These are phyloP conservation scores for Fragaria nilgerrensis DNA, from an alignment of 306 rosid species.

Conservation along the genomic window DNA sequence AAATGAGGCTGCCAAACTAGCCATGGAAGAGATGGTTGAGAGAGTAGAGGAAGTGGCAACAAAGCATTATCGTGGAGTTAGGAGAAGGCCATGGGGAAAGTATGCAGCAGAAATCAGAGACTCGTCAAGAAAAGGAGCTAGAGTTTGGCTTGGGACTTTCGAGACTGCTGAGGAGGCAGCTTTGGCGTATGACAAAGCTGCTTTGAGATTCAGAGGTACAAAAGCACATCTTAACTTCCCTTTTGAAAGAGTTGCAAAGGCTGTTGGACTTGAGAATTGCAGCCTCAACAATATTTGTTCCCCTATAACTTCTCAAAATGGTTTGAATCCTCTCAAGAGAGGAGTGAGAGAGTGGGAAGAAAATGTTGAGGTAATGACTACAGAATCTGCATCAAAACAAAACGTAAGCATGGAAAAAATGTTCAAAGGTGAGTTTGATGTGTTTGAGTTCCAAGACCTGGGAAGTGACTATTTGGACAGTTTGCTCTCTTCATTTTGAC, in stretches of 20 bases:
- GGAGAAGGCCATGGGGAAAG: slow-evolving; percentile 97
- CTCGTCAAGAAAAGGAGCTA: slow-evolving; percentile 67
- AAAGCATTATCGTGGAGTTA: slow-evolving; percentile 81
- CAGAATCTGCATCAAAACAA: slow-evolving; percentile 41
- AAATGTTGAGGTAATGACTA: slow-evolving; percentile 18
- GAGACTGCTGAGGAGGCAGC: slow-evolving; percentile 90
- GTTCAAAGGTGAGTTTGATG: slow-evolving; percentile 41
- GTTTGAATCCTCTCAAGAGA: slow-evolving; percentile 37
- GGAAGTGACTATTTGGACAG: slow-evolving; percentile 83
- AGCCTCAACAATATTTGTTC: background rate
- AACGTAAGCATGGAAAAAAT: slow-evolving; percentile 34
- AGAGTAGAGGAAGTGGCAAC: slow-evolving; percentile 24
- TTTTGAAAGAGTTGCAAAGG: slow-evolving; percentile 50
- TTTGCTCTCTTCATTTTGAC: slow-evolving; percentile 65
- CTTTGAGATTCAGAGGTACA: slow-evolving; percentile 80
- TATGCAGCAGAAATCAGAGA: slow-evolving; percentile 95
- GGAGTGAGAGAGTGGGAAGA: slow-evolving; percentile 39
- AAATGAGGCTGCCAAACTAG: slow-evolving; percentile 9
- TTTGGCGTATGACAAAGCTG: slow-evolving; percentile 91
- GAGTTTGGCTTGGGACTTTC: slow-evolving; percentile 98
- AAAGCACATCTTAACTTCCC: slow-evolving; percentile 82
- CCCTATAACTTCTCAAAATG: slow-evolving; percentile 4
- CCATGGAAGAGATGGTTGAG: slow-evolving; percentile 11
- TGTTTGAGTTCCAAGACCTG: slow-evolving; percentile 70
- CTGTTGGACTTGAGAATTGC: slow-evolving; percentile 31